Evolutionary conservation across 2,329 filamentous ascomycete genomes (phyloP).

Genomic region (Calonectria pseudoturangicola): DNA sequence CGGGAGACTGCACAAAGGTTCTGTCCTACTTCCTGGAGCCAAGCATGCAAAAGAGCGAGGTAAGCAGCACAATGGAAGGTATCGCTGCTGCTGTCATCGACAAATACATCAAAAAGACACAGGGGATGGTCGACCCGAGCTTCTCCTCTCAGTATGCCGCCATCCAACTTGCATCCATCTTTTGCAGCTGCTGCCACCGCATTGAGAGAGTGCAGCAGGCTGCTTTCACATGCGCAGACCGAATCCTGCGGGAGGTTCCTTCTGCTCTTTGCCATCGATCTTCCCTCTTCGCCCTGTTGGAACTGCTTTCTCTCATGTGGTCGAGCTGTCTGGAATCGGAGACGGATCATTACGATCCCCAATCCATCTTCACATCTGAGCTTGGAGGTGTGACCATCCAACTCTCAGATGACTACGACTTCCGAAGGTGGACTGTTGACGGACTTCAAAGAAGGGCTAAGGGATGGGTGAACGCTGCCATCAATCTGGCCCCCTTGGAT

Average conservation of each 20-base stretch:
- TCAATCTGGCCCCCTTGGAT: slow-evolving; percentile 91
- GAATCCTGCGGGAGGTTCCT: slow-evolving; percentile 88
- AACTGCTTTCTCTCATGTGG: slow-evolving; percentile 96
- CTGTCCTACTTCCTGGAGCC: slow-evolving; percentile 97
- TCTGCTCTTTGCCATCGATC: slow-evolving; percentile 92
- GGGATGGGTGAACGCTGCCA: slow-evolving; percentile 85
- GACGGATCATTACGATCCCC: slow-evolving; percentile 93
- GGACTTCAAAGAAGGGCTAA: slow-evolving; percentile 85
- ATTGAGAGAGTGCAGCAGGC: slow-evolving; percentile 94
- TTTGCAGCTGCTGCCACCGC: slow-evolving; percentile 93
- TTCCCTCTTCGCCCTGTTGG: slow-evolving; percentile 93
- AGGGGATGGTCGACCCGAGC: slow-evolving; percentile 81
- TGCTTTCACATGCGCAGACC: slow-evolving; percentile 87
- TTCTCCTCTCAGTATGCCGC: slow-evolving; percentile 97
- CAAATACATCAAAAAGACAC: slow-evolving; percentile 85
- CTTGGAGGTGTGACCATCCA: slow-evolving; percentile 88
- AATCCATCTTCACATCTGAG: slow-evolving; percentile 85
- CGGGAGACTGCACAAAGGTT: slow-evolving; percentile 92
- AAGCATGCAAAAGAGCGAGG: slow-evolving; percentile 80
- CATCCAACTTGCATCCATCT: slow-evolving; percentile 87
- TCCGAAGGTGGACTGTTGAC: slow-evolving; percentile 87
- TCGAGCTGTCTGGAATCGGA: slow-evolving; percentile 94
- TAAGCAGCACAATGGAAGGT: slow-evolving; percentile 79
- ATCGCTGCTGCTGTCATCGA: slow-evolving; percentile 82
- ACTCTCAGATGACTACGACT: slow-evolving; percentile 93